Evolutionary conservation across 176 grass and related monocot genomes (phyloP), one percentile per base, ranked within the genome.

Genomic region (Oryza glumipatula): DNA sequence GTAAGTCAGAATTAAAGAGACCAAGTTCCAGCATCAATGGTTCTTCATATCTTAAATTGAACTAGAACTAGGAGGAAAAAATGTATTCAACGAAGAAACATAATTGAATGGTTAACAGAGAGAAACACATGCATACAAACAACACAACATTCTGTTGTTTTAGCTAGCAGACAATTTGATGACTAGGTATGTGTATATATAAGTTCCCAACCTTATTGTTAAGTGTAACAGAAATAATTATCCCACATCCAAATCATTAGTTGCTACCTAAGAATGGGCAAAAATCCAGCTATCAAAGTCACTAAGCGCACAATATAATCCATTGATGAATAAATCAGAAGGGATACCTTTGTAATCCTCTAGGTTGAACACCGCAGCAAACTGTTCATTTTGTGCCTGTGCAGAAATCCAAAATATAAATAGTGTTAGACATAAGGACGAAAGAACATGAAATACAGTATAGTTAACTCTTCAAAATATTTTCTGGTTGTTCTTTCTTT

Each of bases 301-400:
- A 73, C 61, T 30, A 43, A 56, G 22, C 38, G 48, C 26, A 56
- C 26, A 4, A 67, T 56, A 82, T 74, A 51, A 68, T 68, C 33
- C 23, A 51, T 46, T 77, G 24, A 35, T 19, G 13, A 30, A 67
- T 4, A 67, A 73, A 85, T 45, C 19, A 39, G 41, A 75, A 65
- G 7, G 47, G 23, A 47, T 89, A 99, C 97, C 97, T 96, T 90
- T 96, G 82, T 92, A 92, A 82, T 99, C 97, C 69, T 99, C 94
- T 64, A 99, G 77, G 86, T 94, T 96, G 80, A 99, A 99, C 23
- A 96, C 88, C 83, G 84, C 67, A 81, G 97, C 77, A 73, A 96
- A 99, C 85, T 99, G 89, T 19, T 89, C 88, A 32, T 96, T 99
- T 84, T 99, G 97, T 73, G 94, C 94, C 97, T 99, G 88, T 32